These are phyloP conservation scores for Kokia cookei DNA, from an alignment of 441 rosid genomes.

Conservation along the genomic window DNA sequence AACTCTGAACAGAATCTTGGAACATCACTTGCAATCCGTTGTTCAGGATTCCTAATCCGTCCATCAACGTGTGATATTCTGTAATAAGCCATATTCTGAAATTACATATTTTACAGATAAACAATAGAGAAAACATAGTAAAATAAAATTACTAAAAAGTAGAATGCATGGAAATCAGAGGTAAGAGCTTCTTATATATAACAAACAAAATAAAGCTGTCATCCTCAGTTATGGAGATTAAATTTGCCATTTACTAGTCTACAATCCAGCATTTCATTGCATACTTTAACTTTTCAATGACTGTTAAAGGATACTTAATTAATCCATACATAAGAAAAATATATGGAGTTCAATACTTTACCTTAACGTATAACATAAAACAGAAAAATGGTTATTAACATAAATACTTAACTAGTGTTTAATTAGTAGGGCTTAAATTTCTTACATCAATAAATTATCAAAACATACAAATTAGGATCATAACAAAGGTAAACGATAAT, in stretches of 20 bases:
- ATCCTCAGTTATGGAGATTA: neutral
- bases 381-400: neutral
- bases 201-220: neutral
- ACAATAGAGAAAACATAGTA: conserved; percentile 9
- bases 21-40: conserved; percentile 93
- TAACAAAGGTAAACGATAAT: neutral
- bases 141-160: neutral
- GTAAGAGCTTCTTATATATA: neutral
- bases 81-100: conserved; percentile 98
- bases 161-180: neutral
- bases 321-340: neutral
- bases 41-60: conserved; percentile 91
- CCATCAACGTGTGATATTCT: conserved; percentile 97
- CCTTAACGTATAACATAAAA: neutral
- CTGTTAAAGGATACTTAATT: neutral
- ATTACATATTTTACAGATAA: conserved; percentile 15
- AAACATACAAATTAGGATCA: neutral
- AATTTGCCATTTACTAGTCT: neutral
- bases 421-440: neutral
- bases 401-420: neutral
- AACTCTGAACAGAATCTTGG: conserved; percentile 96
- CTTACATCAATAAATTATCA: neutral
- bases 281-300: neutral
- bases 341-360: neutral
- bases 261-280: neutral